Evolutionary conservation across 352 stramenopile genomes (phyloP).

Genomic region (Globisporangium radiosum): DNA sequence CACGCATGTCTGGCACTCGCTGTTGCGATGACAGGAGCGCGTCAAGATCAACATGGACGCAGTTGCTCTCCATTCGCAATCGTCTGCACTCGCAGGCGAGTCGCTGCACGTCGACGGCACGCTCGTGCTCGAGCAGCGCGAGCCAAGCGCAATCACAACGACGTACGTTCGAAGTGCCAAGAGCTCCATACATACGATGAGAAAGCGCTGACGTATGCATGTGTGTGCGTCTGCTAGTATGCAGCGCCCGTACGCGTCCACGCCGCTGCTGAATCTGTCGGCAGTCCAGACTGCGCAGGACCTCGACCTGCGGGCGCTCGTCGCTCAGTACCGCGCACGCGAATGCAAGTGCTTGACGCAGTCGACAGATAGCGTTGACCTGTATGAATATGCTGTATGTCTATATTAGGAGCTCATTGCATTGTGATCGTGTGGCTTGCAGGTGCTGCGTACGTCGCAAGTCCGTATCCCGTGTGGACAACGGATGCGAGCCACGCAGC

Average conservation of each 20-base stretch:
- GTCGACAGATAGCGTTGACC: no score
- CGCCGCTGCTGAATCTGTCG: slow-evolving; percentile 38
- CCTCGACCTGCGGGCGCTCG: slow-evolving; percentile 25
- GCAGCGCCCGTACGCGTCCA: slow-evolving; percentile 26
- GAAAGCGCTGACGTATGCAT: no score
- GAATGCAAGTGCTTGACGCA: slow-evolving; percentile 22
- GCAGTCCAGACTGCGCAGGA: slow-evolving; percentile 27
- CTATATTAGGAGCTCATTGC: no score
- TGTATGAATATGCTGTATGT: no score
- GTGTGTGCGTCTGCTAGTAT: slow-evolving; percentile 12
- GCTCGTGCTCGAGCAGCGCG: slow-evolving; percentile 43
- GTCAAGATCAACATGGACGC: slow-evolving; percentile 65
- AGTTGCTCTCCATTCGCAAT: slow-evolving; percentile 29
- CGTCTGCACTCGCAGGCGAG: slow-evolving; percentile 27
- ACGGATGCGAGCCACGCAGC: slow-evolving; percentile 15
- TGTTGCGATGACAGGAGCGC: slow-evolving; percentile 15
- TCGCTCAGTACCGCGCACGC: slow-evolving; percentile 31
- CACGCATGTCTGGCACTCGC: no score
- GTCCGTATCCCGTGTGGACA: slow-evolving; percentile 35
- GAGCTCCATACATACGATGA: no score
- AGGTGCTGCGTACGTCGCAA: slow-evolving; percentile 36
- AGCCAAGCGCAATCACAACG: slow-evolving; percentile 33
- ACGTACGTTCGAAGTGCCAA: slow-evolving; percentile 13
- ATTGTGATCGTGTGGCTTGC: no score
- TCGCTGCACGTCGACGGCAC: slow-evolving; percentile 50